These are phyloP conservation scores for Tuber melanosporum DNA, from an alignment of 495 filamentous ascomycete species.

Conservation along the genomic window DNA sequence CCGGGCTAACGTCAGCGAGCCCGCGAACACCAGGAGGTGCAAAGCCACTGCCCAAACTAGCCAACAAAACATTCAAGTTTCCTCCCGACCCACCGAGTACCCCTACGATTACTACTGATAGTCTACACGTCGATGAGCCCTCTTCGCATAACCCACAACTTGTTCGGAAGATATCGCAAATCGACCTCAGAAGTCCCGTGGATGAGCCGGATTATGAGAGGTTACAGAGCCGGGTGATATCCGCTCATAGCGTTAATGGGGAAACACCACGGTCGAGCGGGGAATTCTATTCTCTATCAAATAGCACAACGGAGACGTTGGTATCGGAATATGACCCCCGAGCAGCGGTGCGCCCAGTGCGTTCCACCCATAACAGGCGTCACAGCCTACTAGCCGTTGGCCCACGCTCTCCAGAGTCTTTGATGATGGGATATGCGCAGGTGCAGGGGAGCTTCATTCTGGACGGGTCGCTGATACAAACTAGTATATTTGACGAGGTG, in stretches of 20 bases:
- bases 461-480: conserved; percentile 84
- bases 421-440: conserved; percentile 98
- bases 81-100: conserved; percentile 23
- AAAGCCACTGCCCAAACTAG: conserved; percentile 28
- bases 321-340: conserved; percentile 81
- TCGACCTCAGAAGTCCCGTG: conserved; percentile 38
- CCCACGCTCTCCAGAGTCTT: conserved; percentile 55
- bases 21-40: conserved; percentile 25
- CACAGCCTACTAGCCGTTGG: conserved; percentile 41
- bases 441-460: conserved; percentile 86
- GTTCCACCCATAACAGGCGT: conserved; percentile 56
- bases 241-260: conserved; percentile 44
- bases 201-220: conserved; percentile 35
- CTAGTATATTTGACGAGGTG: conserved; percentile 86
- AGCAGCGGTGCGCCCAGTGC: conserved; percentile 49
- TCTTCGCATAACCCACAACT: conserved; percentile 23
- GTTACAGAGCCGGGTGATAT: conserved; percentile 33
- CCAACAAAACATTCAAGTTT: conserved; percentile 38
- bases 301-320: conserved; percentile 86
- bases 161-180: conserved; percentile 34
- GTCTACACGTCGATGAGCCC: conserved; percentile 28
- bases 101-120: conserved; percentile 27
- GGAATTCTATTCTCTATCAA: conserved; percentile 89
- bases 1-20: conserved; percentile 19
- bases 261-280: conserved; percentile 80